Evolutionary conservation across 345 rosid genomes (phyloP).

Genomic region (Eucalyptus curtisii): DNA sequence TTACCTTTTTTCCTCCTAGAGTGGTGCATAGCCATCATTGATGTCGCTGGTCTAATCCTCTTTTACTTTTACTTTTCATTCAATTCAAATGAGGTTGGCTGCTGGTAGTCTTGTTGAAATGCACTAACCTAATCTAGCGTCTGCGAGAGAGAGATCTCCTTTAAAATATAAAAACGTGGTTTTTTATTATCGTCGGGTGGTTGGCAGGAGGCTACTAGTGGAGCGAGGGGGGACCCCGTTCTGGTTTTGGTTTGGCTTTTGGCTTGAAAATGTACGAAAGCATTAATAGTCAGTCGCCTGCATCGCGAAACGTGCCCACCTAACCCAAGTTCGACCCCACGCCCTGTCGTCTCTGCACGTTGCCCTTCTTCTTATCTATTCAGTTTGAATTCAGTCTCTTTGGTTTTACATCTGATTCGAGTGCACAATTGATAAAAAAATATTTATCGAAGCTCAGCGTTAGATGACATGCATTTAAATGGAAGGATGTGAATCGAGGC

Average conservation of each 20-base stretch:
- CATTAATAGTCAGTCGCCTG: neutral
- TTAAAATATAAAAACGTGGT: neutral
- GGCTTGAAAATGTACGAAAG: neutral
- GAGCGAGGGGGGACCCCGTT: neutral
- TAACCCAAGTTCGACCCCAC: neutral
- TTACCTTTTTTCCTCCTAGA: neutral
- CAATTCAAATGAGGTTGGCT: neutral
- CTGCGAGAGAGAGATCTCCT: neutral
- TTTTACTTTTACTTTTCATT: neutral
- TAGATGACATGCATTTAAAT: neutral
- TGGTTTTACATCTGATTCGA: neutral
- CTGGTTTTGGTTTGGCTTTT: neutral
- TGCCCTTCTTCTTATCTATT: neutral
- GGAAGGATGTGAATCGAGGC: neutral
- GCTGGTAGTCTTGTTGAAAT: neutral
- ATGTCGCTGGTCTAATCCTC: neutral
- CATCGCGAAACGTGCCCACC: neutral
- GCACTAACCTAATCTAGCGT: neutral
- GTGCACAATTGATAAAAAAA: neutral
- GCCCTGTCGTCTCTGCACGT: neutral
- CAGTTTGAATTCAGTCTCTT: neutral
- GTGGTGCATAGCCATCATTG: neutral
- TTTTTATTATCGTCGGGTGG: neutral
- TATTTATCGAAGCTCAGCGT: neutral
- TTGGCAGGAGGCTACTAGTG: neutral